phyloP scores from a whole-genome alignment of 2,329 filamentous ascomycete genomes.

The Rhinocladiella mackenziei region DNA sequence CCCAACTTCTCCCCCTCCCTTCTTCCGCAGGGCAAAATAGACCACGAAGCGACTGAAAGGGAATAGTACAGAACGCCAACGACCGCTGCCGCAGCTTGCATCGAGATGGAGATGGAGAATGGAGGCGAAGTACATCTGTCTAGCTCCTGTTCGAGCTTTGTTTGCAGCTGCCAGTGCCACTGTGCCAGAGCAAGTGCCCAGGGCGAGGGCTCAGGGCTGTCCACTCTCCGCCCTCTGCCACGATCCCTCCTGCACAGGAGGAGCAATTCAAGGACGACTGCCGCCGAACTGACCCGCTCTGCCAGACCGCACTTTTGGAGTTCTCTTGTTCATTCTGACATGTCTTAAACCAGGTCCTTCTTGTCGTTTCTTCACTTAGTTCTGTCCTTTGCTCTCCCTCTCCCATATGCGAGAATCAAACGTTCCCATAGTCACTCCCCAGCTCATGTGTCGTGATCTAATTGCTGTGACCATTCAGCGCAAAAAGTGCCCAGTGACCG shows the following conservation, averaged over 20 bases:
- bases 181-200: conserved; percentile 7
- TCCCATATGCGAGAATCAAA: no score
- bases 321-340: neutral
- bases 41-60: conserved; percentile 8
- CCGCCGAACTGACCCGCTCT: conserved; percentile 17
- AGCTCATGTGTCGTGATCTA: neutral
- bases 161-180: conserved; percentile 14
- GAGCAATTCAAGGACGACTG: conserved; percentile 11
- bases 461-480: no score
- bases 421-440: no score
- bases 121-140: conserved; percentile 16
- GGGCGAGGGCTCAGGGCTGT: conserved; percentile 7
- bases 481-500: no score
- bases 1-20: neutral
- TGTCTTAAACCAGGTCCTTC: neutral
- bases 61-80: conserved; percentile 19
- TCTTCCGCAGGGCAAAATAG: neutral
- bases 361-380: neutral
- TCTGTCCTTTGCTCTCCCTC: neutral
- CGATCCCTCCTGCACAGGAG: conserved; percentile 7
- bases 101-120: conserved; percentile 6
- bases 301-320: conserved; percentile 23
- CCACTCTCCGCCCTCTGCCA: conserved; percentile 14
- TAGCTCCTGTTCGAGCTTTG: conserved; percentile 5
- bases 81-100: conserved; percentile 12